Conservation (phyloP, 306 rosid genomes). For the Acacia confusa region DNA sequence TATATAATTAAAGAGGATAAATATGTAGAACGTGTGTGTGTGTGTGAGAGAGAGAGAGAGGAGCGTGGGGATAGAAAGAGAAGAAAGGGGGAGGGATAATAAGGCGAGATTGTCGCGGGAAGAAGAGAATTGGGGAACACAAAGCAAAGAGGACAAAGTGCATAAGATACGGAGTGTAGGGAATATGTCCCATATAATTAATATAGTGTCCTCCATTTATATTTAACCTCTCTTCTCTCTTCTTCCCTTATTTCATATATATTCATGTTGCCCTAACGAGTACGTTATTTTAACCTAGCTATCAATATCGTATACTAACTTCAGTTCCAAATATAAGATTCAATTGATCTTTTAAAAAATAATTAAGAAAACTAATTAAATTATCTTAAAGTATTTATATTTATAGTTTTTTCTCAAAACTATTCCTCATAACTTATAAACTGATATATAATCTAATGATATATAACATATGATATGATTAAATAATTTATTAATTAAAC, state of each 20-base stretch:
- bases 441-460: no score
- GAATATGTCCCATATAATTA: not conserved
- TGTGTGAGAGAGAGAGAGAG: no score
- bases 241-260: not conserved
- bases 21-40: no score
- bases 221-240: no score
- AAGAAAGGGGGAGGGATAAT: not conserved
- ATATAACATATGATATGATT: no score
- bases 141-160: not conserved
- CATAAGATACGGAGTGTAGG: not conserved
- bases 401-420: no score
- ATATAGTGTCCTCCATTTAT: not conserved
- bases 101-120: not conserved
- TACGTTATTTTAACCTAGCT: not conserved
- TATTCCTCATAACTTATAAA: no score
- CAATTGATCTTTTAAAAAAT: no score
- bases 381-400: no score
- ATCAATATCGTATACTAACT: not conserved
- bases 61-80: not conserved
- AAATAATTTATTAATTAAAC: no score
- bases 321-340: rapidly evolving
- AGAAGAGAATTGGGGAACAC: not conserved
- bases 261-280: not conserved
- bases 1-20: no score
- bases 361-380: no score